Evolutionary conservation across 164 flowering plant genomes (phyloP), one percentile per base, ranked within the genome.

Genomic region (Tetracentron sinense): DNA sequence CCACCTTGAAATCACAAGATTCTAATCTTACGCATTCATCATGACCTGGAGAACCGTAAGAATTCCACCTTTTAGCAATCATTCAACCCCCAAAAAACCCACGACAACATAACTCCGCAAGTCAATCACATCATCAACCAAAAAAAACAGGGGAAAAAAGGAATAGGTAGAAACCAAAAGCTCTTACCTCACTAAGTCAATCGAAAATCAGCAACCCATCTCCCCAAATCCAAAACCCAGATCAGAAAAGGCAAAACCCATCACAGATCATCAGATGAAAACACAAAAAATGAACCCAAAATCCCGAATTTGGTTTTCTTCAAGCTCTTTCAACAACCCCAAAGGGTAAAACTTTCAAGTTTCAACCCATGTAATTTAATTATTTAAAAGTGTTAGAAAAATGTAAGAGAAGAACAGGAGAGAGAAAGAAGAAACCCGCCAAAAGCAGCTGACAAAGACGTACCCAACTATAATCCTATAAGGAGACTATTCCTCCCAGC

Each of bases 141-240:
- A 54, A 47, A 55, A 7, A 23, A 19, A n/a, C n/a, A n/a, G n/a
- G n/a, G n/a, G 16, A 22, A 22, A 21, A 14, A 53, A 25, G 19
- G 30, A 5, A 12, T n/a, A n/a, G n/a, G n/a, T 42, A 12, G 31
- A 17, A 57, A 23, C 31, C 35, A 26, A 61, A 27, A n/a, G 27
- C 49, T 5, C 49, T 57, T 53, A 69, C 69, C 65, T 54, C 60
- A 60, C 49, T 54, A 27, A 49, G 59, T 44, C 31, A 8, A 27
- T 22, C 42, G 52, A 60, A 67, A 44, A 4, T 10, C 46, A 54
- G 26, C 49, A 35, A 44, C 12, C 55, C 48, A 53, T 28, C n/a
- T 22, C 27, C 52, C 15, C 12, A 60, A 30, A 25, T 50, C 51
- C 25, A n/a, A 27, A n/a, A 22, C 55, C 57, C 17, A 44, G 42